Evolutionary conservation across 495 filamentous ascomycete species (phyloP), one percentile per base, ranked within the genome.

Genomic region (Arthonia radiata): DNA sequence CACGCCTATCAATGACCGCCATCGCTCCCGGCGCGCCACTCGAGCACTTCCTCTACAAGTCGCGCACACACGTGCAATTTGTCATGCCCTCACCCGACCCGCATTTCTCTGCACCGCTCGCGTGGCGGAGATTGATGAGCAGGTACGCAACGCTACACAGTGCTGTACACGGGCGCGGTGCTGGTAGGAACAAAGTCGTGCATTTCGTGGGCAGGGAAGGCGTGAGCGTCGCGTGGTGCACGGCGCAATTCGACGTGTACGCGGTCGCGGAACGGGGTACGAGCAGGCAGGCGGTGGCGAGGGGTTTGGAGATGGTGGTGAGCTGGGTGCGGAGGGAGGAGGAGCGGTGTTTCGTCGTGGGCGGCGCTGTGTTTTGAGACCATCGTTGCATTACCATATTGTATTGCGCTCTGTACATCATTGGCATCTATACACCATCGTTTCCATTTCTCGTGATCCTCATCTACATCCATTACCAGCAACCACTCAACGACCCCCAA

Each of bases 31-130:
- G 67, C 17, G 72, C 77, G 4, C 64, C 71, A 4, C 49, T 94
- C 16, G 62, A 70, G 26, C 86, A 97, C 49, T 97, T 93, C 47
- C 49, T 97, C 17, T 97, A 90, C 53, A 94, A 92, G 46, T 86
- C 76, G 13, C 59, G 72, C 23, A 67, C 67, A 11, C 93, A 97
- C 44, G 86, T 94, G 11, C 86, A 97, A 41, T 97, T 92, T 44
- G 67, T 65, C 22, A 91, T 91, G 77, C 74, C 83, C 10, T 64
- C 73, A 0, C 79, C 71, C 28, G 56, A 67, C 9, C 75, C 81
- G 0, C 54, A 70, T 30, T 90, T 82, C 40, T 50, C 44, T 23
- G 66, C 51, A 7, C 38, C 67, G 6, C 49, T 78, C 13, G 62
- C 70, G 15, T 56, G 71, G 24, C 57, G 82, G 45, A 66, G 67